phyloP scores from a whole-genome alignment of 108 stramenopile species.

The Licmophora abbreviata region DNA sequence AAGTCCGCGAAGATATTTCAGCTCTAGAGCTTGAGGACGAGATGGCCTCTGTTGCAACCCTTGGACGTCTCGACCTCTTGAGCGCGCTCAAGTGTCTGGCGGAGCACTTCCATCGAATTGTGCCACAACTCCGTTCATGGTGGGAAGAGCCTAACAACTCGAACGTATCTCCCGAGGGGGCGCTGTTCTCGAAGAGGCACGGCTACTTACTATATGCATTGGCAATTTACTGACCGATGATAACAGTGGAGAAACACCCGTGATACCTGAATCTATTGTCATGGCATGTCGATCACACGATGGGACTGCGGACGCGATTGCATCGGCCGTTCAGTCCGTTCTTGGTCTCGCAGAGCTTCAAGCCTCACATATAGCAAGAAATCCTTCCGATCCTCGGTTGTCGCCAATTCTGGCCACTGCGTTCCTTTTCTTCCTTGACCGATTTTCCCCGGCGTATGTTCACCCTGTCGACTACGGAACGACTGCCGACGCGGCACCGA shows the following conservation, averaged over 20 bases:
- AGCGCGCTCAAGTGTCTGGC: constrained; percentile 45
- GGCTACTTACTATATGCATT: constrained; percentile 57
- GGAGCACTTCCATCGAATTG: constrained; percentile 37
- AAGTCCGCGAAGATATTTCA: constrained; percentile 73
- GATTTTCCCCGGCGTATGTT: constrained; percentile 75
- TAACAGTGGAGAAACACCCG: constrained; percentile 63
- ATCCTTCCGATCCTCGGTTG: constrained; percentile 45
- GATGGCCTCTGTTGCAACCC: constrained; percentile 48
- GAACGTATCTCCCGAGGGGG: constrained; percentile 53
- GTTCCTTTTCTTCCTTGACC: constrained; percentile 67
- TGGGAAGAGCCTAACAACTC: constrained; percentile 29
- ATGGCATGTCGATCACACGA: constrained; percentile 35
- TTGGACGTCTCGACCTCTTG: constrained; percentile 61
- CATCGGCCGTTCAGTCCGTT: constrained; percentile 38
- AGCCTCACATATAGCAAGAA: constrained; percentile 41
- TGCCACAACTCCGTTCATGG: constrained; percentile 41
- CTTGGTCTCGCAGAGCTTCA: constrained; percentile 60
- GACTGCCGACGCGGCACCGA: constrained; percentile 1
- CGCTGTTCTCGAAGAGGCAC: constrained; percentile 78
- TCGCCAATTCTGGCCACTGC: constrained; percentile 74
- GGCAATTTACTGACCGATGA: constrained; percentile 79
- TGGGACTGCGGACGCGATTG: constrained; percentile 28
- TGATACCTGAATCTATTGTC: constrained; percentile 54
- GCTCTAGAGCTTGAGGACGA: constrained; percentile 66
- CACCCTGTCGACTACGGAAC: constrained; percentile 51